Percentiles rank a stretch among this genome's conserved stretches.
phyloP scores from a whole-genome alignment of 805 yeast species.

The Dipodascopsis tothii region DNA sequence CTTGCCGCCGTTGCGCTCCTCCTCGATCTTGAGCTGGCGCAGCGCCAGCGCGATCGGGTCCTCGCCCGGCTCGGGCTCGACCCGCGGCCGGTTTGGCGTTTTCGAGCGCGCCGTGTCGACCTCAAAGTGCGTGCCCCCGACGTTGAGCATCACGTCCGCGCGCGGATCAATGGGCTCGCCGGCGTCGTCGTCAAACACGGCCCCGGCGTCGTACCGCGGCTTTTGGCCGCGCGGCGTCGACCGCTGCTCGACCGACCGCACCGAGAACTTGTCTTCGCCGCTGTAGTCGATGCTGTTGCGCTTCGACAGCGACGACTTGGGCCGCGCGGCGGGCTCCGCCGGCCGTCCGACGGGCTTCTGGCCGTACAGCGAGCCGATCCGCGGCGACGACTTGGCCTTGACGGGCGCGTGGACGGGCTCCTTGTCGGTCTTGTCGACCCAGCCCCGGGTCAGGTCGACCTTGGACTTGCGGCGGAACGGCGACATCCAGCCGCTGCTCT shows the following conservation, averaged over 20 bases:
- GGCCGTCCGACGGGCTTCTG: not conserved
- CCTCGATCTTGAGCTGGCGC: slow-evolving; percentile 34
- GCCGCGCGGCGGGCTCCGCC: not conserved
- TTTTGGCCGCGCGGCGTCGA: not conserved
- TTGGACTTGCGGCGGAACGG: slow-evolving; percentile 37
- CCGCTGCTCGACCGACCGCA: not conserved
- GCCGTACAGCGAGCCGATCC: slow-evolving; percentile 5
- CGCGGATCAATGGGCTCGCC: slow-evolving; percentile 12
- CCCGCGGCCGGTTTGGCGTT: not conserved
- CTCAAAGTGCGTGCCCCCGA: slow-evolving; percentile 16
- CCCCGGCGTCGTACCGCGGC: not conserved
- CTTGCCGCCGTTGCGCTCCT: not conserved
- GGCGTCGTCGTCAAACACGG: slow-evolving; percentile 1
- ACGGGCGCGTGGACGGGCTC: not conserved
- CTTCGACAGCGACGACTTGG: not conserved
- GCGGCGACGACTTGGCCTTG: not conserved
- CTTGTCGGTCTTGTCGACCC: slow-evolving; percentile 18
- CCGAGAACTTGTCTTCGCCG: not conserved
- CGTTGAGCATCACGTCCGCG: slow-evolving; percentile 16
- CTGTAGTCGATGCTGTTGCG: not conserved
- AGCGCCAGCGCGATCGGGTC: slow-evolving; percentile 53
- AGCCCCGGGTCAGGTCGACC: slow-evolving; percentile 28
- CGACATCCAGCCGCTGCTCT: slow-evolving; percentile 36
- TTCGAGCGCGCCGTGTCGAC: not conserved
- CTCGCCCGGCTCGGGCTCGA: slow-evolving; percentile 4